Base-by-base conservation (phyloP, 2,329 filamentous ascomycete genomes). In the Aureobasidium sp. region DNA sequence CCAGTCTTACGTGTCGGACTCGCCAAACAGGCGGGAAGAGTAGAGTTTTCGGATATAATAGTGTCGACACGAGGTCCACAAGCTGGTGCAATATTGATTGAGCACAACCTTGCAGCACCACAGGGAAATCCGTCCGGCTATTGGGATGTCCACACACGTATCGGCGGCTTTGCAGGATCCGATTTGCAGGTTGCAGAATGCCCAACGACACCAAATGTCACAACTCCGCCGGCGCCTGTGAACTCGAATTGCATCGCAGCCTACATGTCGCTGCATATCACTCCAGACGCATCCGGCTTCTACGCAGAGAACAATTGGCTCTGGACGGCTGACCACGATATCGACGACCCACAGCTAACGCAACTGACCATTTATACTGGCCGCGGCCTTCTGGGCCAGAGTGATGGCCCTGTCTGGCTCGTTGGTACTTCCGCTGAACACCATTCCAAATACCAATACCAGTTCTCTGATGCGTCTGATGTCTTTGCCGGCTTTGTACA, bases 401-500 rank as follows among this genome's bases (percentile, higher is more conserved):
- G 61, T 9, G 42, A 15, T 1, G 58, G 58, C 5, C 78, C 79
- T 2, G 81, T 78, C 25, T 85, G 82, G 83, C 72, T 85, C 7
- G 14, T 51, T 52, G 81, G 80, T 31, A 81, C 79, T 3, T 76
- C 77, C 0, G 79, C 77, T 29, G 82, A 84, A 69, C 82, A 84
- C 69, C 80, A 79, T 72, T 74, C 76, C 5, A 70, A 84, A 37
- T 84, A 84, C 69, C 78, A 84, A 66, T 81, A 82, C 69, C 78
- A 81, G 53, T 73, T 83, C 62, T 71, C 77, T 64, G 73, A 74
- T 39, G 81, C 82, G 0, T 68, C 74, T 60, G 82, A 82, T 63
- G 77, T 84, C 9, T 75, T 81, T 27, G 36, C 42, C 4, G 58
- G 58, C 45, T 31, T 51, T 20, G 91, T 96, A 70, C 92, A 97